Evolutionary conservation across 106 monocot genomes (phyloP).

Genomic region (Dioscorea alata): DNA sequence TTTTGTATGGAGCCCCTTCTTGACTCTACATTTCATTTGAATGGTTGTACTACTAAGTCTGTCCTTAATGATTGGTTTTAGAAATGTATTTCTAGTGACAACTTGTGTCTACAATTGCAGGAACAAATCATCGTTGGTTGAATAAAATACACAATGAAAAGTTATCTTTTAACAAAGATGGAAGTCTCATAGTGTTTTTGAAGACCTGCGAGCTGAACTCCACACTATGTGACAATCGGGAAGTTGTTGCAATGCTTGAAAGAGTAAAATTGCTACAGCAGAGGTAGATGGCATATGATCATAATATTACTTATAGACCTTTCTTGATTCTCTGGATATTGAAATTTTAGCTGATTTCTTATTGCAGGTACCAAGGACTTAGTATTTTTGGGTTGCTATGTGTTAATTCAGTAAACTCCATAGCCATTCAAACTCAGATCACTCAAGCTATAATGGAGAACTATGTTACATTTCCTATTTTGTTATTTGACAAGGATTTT

Average conservation of each 20-base stretch:
- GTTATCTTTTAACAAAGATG: slow-evolving; percentile 11
- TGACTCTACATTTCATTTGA: too few species aligned
- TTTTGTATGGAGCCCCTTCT: neutral
- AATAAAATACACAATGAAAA: slow-evolving; percentile 12
- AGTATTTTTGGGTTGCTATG: slow-evolving; percentile 35
- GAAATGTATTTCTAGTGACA: neutral
- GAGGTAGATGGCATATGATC: slow-evolving; percentile 11
- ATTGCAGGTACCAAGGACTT: slow-evolving; percentile 32
- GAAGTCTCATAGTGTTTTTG: slow-evolving; percentile 24
- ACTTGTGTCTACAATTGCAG: slow-evolving; percentile 16
- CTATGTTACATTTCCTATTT: slow-evolving; percentile 46
- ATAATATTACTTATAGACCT: neutral
- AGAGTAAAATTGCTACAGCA: slow-evolving; percentile 35
- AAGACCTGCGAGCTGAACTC: slow-evolving; percentile 8
- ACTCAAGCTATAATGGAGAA: slow-evolving; percentile 32
- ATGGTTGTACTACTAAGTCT: too few species aligned
- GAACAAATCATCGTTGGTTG: slow-evolving; percentile 43
- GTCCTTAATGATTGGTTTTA: too few species aligned
- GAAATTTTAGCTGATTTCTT: neutral
- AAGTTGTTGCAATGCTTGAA: slow-evolving; percentile 17
- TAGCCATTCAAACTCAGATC: slow-evolving; percentile 12
- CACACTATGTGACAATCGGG: slow-evolving; percentile 2
- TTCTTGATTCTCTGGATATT: neutral
- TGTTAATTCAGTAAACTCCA: slow-evolving; percentile 19
- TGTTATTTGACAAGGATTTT: slow-evolving; percentile 32